phyloP scores from a whole-genome alignment of 1,139 yeast species.

The Petasospora fabianii region DNA sequence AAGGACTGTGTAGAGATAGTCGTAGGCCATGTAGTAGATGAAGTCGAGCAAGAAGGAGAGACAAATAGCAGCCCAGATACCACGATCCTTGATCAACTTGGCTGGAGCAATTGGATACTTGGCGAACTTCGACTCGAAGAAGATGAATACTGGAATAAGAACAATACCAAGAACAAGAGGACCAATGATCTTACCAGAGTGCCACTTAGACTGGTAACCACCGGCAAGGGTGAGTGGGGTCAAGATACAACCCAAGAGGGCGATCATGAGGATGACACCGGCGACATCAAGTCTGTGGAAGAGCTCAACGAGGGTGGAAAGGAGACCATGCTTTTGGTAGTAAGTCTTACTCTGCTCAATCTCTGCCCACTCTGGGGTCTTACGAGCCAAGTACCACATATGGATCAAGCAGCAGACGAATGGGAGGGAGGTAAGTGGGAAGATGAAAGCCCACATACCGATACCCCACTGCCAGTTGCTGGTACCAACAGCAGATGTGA shows the following conservation, averaged over 20 bases:
- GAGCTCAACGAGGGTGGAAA: conserved; percentile 22
- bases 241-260: conserved; percentile 50
- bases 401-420: conserved; percentile 49
- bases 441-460: conserved; percentile 77
- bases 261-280: conserved; percentile 49
- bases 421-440: conserved; percentile 63
- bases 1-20: conserved; percentile 61
- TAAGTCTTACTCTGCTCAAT: conserved; percentile 29
- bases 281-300: conserved; percentile 51
- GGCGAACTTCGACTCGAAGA: conserved; percentile 55
- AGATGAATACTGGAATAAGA: conserved; percentile 48
- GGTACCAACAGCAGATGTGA: conserved; percentile 38
- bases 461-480: conserved; percentile 66
- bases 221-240: conserved; percentile 57
- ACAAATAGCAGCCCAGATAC: conserved; percentile 59
- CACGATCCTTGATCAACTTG: conserved; percentile 56
- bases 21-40: conserved; percentile 66
- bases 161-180: conserved; percentile 63
- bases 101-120: conserved; percentile 56
- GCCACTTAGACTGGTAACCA: conserved; percentile 50
- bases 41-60: conserved; percentile 42
- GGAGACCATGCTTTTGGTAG: conserved; percentile 28
- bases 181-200: conserved; percentile 52
- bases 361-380: conserved; percentile 43
- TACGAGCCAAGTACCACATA: conserved; percentile 51